These are phyloP conservation scores for Monilinia fructicola DNA, from an alignment of 2,329 filamentous ascomycete genomes.

Conservation along the genomic window DNA sequence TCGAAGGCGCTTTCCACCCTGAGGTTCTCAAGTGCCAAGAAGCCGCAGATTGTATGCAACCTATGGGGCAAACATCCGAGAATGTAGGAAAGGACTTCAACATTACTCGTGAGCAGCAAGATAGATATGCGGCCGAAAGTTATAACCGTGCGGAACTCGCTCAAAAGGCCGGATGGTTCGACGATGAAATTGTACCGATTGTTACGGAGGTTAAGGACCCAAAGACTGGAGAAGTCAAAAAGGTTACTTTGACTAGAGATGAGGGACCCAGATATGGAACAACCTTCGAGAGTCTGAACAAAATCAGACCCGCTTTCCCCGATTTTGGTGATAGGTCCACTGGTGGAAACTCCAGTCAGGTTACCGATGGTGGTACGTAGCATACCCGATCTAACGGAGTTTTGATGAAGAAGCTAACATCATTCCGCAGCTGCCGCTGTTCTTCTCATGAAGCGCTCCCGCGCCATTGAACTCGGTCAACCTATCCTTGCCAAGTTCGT, in stretches of 20 bases:
- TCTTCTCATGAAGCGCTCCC: constrained; percentile 91
- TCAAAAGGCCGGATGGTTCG: constrained; percentile 87
- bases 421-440: constrained; percentile 67
- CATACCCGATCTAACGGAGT: not conserved
- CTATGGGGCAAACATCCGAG: constrained; percentile 98
- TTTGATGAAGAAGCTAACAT: not conserved
- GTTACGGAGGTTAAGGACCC: constrained; percentile 77
- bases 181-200: constrained; percentile 92
- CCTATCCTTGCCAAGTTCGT: constrained; percentile 95
- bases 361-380: constrained; percentile 78
- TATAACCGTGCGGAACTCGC: constrained; percentile 85
- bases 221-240: constrained; percentile 74
- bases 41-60: constrained; percentile 80
- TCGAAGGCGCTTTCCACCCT: constrained; percentile 73
- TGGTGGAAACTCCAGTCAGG: constrained; percentile 90
- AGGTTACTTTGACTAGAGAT: constrained; percentile 78
- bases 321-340: constrained; percentile 85
- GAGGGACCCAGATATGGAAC: constrained; percentile 91
- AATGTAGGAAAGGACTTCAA: constrained; percentile 92
- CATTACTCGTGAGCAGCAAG: constrained; percentile 76
- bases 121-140: constrained; percentile 81
- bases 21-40: constrained; percentile 75
- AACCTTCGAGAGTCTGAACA: constrained; percentile 75
- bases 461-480: constrained; percentile 80
- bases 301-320: constrained; percentile 88